phyloP scores from a whole-genome alignment of 2,329 filamentous ascomycete species.

The Talaromyces funiculosus region DNA sequence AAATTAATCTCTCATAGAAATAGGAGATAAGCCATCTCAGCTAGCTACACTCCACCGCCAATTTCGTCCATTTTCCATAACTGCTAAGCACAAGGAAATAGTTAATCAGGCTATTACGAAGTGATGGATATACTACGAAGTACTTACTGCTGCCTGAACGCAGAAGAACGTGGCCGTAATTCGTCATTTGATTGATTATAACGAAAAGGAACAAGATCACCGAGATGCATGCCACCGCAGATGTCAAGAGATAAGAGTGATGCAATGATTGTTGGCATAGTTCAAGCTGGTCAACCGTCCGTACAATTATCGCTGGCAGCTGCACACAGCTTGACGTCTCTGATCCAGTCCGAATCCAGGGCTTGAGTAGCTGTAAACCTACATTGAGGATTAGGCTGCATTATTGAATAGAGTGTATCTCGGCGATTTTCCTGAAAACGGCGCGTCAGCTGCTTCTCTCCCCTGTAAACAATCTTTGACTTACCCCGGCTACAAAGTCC shows the following conservation, averaged over 20 bases:
- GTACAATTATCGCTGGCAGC: not conserved
- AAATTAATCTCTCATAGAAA: constrained; percentile 14
- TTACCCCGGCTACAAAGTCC: not conserved
- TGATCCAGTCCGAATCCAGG: constrained; percentile 25
- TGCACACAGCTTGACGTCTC: constrained; percentile 1
- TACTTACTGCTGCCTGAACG: not conserved
- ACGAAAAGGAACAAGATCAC: not conserved
- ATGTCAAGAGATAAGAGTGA: not conserved
- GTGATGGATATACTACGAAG: no score
- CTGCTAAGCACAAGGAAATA: not conserved
- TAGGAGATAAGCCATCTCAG: not conserved
- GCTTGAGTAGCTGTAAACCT: constrained; percentile 21
- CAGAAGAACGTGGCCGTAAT: not conserved
- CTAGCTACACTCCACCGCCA: not conserved
- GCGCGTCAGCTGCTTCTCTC: not conserved
- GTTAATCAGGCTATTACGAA: not conserved
- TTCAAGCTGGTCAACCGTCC: not conserved
- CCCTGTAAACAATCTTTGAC: not conserved
- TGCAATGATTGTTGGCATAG: not conserved
- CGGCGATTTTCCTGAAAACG: constrained; percentile 17
- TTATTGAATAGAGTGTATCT: constrained; percentile 27
- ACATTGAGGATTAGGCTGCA: constrained; percentile 21
- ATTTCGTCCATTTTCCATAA: not conserved
- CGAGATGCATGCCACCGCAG: not conserved
- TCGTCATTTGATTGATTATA: not conserved